A percentile compares a stretch with the other conserved stretches of the same genome.
Conservation (phyloP, 495 filamentous ascomycete species). For the Penicillium riverlandense region DNA sequence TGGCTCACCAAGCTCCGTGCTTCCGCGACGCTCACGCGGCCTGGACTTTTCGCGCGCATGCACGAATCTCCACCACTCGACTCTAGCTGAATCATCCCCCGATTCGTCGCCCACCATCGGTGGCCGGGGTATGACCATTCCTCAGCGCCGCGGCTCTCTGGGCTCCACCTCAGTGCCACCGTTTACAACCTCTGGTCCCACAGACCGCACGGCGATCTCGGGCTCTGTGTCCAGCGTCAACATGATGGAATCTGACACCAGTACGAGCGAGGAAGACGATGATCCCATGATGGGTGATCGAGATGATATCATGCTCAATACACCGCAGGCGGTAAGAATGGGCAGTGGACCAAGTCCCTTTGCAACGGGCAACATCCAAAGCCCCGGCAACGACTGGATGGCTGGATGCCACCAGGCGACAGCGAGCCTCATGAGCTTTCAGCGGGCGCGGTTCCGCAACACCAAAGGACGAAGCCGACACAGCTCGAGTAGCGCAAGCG, state of each 20-base stretch:
- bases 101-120: constrained; percentile 87
- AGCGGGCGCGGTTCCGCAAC: constrained; percentile 49
- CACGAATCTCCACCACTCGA: constrained; percentile 94
- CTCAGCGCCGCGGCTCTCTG: constrained; percentile 47
- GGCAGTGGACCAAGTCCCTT: constrained; percentile 40
- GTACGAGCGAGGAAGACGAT: constrained; percentile 65
- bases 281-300: constrained; percentile 75
- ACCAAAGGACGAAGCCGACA: constrained; percentile 48
- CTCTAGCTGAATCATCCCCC: constrained; percentile 82
- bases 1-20: constrained; percentile 72
- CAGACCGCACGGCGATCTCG: constrained; percentile 69
- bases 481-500: constrained; percentile 65
- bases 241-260: constrained; percentile 73
- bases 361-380: constrained; percentile 32
- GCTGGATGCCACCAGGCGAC: constrained; percentile 58
- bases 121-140: constrained; percentile 74
- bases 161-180: constrained; percentile 32
- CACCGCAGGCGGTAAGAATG: constrained; percentile 40
- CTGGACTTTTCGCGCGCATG: constrained; percentile 90
- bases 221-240: constrained; percentile 80
- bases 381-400: constrained; percentile 51
- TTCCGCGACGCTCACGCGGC: constrained; percentile 80
- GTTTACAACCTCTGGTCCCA: constrained; percentile 34
- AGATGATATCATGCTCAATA: constrained; percentile 67
- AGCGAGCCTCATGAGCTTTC: constrained; percentile 69